A percentile compares a stretch with the other conserved stretches of the same genome.
phyloP scores from a whole-genome alignment of 768 basidiomycete genomes.

The Tylopilus intermedius region DNA sequence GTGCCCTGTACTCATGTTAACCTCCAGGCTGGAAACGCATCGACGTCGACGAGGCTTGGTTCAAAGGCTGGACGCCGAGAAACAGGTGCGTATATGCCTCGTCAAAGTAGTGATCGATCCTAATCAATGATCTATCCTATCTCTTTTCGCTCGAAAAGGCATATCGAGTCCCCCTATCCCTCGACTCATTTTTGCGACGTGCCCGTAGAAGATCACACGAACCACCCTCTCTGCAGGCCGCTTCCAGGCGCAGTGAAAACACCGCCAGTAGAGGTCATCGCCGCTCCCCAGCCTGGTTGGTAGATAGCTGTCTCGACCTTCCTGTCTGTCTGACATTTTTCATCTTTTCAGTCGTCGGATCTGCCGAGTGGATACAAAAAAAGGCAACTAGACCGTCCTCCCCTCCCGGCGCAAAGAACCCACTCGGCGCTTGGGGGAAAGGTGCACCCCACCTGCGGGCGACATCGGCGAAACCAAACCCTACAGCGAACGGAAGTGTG shows the following conservation, averaged over 20 bases:
- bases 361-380: constrained; percentile 20
- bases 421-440: constrained; percentile 17
- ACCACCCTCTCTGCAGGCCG: constrained; percentile 38
- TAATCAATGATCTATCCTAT: neutral
- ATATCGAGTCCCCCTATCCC: constrained; percentile 40
- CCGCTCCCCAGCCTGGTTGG: constrained; percentile 31
- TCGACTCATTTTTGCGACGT: constrained; percentile 33
- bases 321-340: constrained; percentile 4
- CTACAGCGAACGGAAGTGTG: constrained; percentile 21
- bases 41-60: constrained; percentile 41
- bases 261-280: constrained; percentile 19
- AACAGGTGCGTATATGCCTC: constrained; percentile 21
- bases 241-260: constrained; percentile 34
- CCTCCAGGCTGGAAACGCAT: constrained; percentile 45
- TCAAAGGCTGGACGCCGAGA: constrained; percentile 25
- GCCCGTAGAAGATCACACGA: constrained; percentile 37
- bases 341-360: constrained; percentile 26
- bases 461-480: constrained; percentile 3
- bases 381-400: constrained; percentile 8
- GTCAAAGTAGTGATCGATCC: neutral
- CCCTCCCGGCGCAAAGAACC: constrained; percentile 1
- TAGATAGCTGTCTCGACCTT: neutral
- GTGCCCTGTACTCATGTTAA: neutral
- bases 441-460: constrained; percentile 12
- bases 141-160: constrained; percentile 10